Evolutionary conservation across 129 eudicot species (phyloP).

Genomic region (Solidago caesia): DNA sequence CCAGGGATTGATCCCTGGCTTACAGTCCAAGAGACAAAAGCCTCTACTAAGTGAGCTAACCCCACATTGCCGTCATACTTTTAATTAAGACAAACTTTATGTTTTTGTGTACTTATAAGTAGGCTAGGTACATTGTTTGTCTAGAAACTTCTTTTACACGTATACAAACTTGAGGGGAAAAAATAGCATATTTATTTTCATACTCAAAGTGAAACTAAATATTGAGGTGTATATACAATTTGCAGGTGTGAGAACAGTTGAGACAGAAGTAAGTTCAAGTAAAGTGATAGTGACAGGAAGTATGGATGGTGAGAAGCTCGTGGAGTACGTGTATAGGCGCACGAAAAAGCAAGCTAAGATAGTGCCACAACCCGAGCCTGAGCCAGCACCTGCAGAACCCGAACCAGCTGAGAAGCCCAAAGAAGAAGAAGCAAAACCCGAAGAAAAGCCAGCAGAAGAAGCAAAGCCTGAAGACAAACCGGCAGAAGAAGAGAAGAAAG

Average conservation of each 20-base stretch:
- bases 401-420: constrained; percentile 41
- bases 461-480: constrained; percentile 36
- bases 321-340: constrained; percentile 78
- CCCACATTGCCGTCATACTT: too few species aligned
- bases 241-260: constrained; percentile 87
- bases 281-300: constrained; percentile 91
- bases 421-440: constrained; percentile 40
- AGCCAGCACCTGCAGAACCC: constrained; percentile 35
- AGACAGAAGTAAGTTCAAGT: constrained; percentile 73
- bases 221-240: background rate
- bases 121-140: background rate
- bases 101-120: too few species aligned
- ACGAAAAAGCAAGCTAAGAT: constrained; percentile 84
- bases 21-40: too few species aligned
- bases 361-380: constrained; percentile 80
- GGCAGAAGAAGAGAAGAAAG: constrained; percentile 29
- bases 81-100: too few species aligned
- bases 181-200: background rate
- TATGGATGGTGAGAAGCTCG: constrained; percentile 78
- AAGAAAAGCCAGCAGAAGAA: constrained; percentile 39
- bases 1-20: too few species aligned
- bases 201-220: background rate
- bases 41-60: too few species aligned
- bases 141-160: background rate
- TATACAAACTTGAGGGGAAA: background rate